These are phyloP conservation scores for Rhizophora apiculata DNA, from an alignment of 345 rosid genomes.

Conservation along the genomic window DNA sequence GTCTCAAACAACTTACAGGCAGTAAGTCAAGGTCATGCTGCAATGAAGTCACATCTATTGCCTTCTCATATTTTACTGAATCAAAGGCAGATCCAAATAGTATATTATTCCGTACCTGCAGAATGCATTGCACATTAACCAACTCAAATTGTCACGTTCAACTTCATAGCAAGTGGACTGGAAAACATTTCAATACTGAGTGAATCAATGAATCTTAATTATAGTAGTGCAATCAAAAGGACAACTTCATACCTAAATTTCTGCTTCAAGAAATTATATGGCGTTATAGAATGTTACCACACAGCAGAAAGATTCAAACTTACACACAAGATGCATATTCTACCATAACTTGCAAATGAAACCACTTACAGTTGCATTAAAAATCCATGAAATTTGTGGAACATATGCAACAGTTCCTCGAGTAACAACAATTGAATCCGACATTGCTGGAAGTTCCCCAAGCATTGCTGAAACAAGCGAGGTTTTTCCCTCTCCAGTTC, in stretches of 20 bases:
- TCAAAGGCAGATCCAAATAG: slow-evolving; percentile 88
- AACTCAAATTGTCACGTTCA: slow-evolving; percentile 8
- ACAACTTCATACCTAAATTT: neutral
- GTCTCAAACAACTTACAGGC: slow-evolving; percentile 58
- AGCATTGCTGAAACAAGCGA: slow-evolving; percentile 96
- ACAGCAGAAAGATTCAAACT: too few species aligned
- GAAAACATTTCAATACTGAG: slow-evolving; percentile 3
- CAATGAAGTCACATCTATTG: slow-evolving; percentile 86
- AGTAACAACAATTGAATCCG: slow-evolving; percentile 57
- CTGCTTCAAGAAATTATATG: too few species aligned
- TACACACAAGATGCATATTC: too few species aligned
- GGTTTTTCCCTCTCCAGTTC: slow-evolving; percentile 99
- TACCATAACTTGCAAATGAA: neutral
- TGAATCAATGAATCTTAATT: neutral
- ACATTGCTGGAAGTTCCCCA: slow-evolving; percentile 86
- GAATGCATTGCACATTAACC: slow-evolving; percentile 11
- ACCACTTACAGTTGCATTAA: slow-evolving; percentile 89
- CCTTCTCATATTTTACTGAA: slow-evolving; percentile 65
- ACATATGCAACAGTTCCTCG: slow-evolving; percentile 96
- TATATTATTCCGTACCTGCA: slow-evolving; percentile 90
- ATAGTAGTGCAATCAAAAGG: neutral
- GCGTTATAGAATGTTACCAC: neutral
- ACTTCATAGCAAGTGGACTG: neutral
- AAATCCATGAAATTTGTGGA: slow-evolving; percentile 99
- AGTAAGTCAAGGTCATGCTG: slow-evolving; percentile 89